phyloP scores from a whole-genome alignment of 352 stramenopile species.

The Phytophthora idaei region DNA sequence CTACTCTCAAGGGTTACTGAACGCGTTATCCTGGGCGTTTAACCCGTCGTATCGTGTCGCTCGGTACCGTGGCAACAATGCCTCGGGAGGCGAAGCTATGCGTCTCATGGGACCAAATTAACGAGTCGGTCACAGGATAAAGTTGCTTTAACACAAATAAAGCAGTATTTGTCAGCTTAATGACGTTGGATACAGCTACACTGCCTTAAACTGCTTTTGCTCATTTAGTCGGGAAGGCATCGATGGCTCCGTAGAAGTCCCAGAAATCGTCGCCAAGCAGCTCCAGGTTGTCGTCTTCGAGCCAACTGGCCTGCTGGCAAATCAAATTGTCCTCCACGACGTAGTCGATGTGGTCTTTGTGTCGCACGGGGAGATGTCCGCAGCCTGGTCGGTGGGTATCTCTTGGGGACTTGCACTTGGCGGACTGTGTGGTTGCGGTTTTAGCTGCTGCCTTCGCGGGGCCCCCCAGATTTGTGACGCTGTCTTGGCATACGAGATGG shows the following conservation, averaged over 20 bases:
- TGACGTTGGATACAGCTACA: neutral
- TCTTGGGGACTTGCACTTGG: conserved; percentile 36
- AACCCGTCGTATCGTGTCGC: conserved; percentile 56
- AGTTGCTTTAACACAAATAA: conserved; percentile 21
- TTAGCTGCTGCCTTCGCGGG: conserved; percentile 22
- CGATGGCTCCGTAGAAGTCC: conserved; percentile 81
- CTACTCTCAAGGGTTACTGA: conserved; percentile 66
- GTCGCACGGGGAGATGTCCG: conserved; percentile 72
- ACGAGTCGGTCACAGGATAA: conserved; percentile 5
- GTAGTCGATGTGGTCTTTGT: conserved; percentile 85
- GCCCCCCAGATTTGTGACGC: conserved; percentile 54
- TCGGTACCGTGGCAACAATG: conserved; percentile 40
- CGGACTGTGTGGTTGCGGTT: neutral
- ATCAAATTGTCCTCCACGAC: conserved; percentile 84
- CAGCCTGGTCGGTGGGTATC: conserved; percentile 70
- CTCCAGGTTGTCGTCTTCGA: conserved; percentile 65
- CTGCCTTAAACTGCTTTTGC: neutral
- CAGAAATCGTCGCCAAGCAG: conserved; percentile 83
- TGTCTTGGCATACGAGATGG: conserved; percentile 81
- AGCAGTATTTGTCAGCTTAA: conserved; percentile 21
- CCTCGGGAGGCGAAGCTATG: conserved; percentile 21
- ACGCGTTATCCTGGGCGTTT: conserved; percentile 66
- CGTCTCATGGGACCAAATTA: conserved; percentile 47
- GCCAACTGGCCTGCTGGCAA: conserved; percentile 65
- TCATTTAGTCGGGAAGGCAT: conserved; percentile 50